Base-by-base conservation (phyloP, 2,329 filamentous ascomycete genomes). In the Fusarium avenaceum region DNA sequence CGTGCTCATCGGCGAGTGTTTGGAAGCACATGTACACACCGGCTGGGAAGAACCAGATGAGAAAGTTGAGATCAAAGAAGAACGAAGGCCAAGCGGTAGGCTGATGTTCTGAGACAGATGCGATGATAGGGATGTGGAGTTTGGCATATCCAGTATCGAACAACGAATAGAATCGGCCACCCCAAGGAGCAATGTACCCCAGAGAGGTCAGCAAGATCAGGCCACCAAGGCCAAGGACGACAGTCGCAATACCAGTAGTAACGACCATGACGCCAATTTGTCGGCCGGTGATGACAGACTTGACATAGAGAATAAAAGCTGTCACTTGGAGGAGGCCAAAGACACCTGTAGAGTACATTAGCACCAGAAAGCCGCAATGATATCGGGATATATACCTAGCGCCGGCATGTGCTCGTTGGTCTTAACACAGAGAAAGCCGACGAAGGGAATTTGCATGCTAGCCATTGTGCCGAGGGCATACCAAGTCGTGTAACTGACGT, bases 81-180 rank as follows among this genome's bases (percentile, higher is more conserved):
- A 97, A 99, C 17, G 96, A 93, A 4, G 96, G 96, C 96, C 96
- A 99, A 43, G 96, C 96, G 38, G 96, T 99, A 55, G 96, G 96
- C 83, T 99, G 96, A 83, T 99, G 96, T 83, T 99, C 96, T 2
- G 96, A 99, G 46, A 99, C 96, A n/a, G 96, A 99, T 5, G 96
- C 96, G 79, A 99, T 99, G 77, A 99, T 99, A 65, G 96, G 96
- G 77, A 99, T 99, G 77, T 99, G 96, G 69, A 98, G 96, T 86
- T 99, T 99, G 75, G 96, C 96, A 78, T 99, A 99, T 74, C 93
- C 92, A 7, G 96, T 99, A 79, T 99, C 96, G 94, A 95, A 99
- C 32, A 99, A 89, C 22, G 96, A 99, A 84, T 99, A 99, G 87
- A 99, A 99, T 74, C 96, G 94, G 68, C 96, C 96, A 75, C 92